These are phyloP conservation scores for Ganoderma lingzhi DNA, from an alignment of 1,284 basidiomycete species.

Conservation along the genomic window DNA sequence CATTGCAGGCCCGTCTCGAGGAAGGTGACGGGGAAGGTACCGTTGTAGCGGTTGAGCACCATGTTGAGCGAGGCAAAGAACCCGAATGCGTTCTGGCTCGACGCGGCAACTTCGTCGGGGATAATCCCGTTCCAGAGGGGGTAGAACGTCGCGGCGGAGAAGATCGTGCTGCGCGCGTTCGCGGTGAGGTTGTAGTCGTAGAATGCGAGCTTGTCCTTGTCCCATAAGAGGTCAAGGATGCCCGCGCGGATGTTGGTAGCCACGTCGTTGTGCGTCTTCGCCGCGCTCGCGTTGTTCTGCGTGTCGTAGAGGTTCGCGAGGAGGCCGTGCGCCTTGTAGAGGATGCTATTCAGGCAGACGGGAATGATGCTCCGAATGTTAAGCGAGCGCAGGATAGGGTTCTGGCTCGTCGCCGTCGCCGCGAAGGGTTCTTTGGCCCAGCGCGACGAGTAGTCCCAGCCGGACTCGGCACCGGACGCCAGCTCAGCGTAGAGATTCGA, in stretches of 20 bases:
- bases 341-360: conserved; percentile 85
- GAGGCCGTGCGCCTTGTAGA: conserved; percentile 71
- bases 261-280: conserved; percentile 61
- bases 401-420: conserved; percentile 46
- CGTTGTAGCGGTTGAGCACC: conserved; percentile 86
- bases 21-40: conserved; percentile 80
- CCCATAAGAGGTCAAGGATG: conserved; percentile 90
- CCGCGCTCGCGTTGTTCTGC: conserved; percentile 51
- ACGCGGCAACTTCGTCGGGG: conserved; percentile 71
- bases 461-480: conserved; percentile 88
- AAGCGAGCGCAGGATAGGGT: conserved; percentile 71
- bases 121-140: conserved; percentile 90
- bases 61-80: conserved; percentile 80
- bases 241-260: conserved; percentile 70
- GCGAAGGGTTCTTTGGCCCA: conserved; percentile 57
- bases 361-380: conserved; percentile 78
- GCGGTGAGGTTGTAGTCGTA: conserved; percentile 86
- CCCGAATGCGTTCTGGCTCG: conserved; percentile 70
- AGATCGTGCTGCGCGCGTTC: conserved; percentile 68
- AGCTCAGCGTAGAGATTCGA: conserved; percentile 87
- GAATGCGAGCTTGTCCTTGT: conserved; percentile 82
- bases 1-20: conserved; percentile 85
- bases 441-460: conserved; percentile 61
- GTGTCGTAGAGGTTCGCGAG: conserved; percentile 73
- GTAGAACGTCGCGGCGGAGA: conserved; percentile 81